These are phyloP conservation scores for Puccinia polysora DNA, from an alignment of 1,284 basidiomycete genomes.

Conservation along the genomic window DNA sequence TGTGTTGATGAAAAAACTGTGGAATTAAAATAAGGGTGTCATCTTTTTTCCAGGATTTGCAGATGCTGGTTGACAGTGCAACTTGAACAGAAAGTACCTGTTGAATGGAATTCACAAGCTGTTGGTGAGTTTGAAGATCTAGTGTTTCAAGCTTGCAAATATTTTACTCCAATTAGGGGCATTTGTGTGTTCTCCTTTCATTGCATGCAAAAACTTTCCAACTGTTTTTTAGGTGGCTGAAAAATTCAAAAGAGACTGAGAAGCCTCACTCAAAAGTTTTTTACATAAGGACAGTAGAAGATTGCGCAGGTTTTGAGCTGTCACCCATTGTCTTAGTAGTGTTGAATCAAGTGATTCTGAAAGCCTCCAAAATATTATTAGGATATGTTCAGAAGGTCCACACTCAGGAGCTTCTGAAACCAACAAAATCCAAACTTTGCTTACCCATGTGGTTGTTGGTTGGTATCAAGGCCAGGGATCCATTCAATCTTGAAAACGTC, in stretches of 20 bases:
- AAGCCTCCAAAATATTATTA: not conserved
- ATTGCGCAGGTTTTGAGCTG: not conserved
- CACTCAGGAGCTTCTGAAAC: no score
- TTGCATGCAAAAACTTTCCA: slow-evolving; percentile 8
- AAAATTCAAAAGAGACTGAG: not conserved
- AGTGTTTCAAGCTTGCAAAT: not conserved
- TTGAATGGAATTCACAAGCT: not conserved
- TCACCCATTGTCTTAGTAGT: not conserved
- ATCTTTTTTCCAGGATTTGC: not conserved
- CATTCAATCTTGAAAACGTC: not conserved
- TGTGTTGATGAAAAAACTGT: not conserved
- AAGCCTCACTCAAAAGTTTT: no score
- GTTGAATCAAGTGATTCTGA: not conserved
- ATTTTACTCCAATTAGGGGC: not conserved
- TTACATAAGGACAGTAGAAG: not conserved
- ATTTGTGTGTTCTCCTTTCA: not conserved
- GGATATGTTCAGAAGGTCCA: not conserved
- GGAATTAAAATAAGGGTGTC: not conserved
- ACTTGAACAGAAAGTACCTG: not conserved
- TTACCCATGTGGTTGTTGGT: slow-evolving; percentile 15
- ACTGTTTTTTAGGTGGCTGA: not conserved
- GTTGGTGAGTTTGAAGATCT: not conserved
- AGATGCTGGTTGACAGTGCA: not conserved
- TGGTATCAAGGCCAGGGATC: not conserved
- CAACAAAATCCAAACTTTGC: not conserved